Conservation (phyloP, 2,329 filamentous ascomycete species). For the Berkeleyomyces rouxiae region DNA sequence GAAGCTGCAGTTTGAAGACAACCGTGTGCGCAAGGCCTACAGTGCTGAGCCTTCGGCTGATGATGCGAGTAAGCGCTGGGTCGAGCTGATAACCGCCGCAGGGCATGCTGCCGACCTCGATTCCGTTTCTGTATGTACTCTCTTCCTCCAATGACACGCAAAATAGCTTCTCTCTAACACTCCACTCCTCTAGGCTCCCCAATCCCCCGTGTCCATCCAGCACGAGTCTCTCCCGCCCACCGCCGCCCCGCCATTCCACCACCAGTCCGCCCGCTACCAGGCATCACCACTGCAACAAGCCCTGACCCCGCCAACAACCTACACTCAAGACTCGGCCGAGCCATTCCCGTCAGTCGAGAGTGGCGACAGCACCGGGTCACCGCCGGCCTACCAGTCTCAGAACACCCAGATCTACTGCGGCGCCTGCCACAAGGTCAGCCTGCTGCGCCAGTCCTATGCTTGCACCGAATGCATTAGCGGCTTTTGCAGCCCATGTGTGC, state of each 20-base stretch:
- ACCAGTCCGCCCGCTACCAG: slow-evolving; percentile 45
- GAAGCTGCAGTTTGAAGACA: slow-evolving; percentile 29
- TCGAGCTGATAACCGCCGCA: slow-evolving; percentile 87
- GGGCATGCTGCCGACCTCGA: slow-evolving; percentile 62
- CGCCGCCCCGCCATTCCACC: slow-evolving; percentile 40
- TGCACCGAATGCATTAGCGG: slow-evolving; percentile 95
- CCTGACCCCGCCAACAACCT: slow-evolving; percentile 61
- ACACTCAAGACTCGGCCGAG: slow-evolving; percentile 48
- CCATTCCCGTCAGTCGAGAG: slow-evolving; percentile 84
- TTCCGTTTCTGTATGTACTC: slow-evolving; percentile 58
- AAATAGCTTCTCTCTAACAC: not conserved
- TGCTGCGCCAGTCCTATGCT: slow-evolving; percentile 71
- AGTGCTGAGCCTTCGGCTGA: slow-evolving; percentile 66
- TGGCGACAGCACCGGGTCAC: slow-evolving; percentile 54
- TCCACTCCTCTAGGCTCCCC: slow-evolving; percentile 35
- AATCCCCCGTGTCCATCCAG: slow-evolving; percentile 47
- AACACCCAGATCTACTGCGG: slow-evolving; percentile 84
- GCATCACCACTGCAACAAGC: slow-evolving; percentile 83
- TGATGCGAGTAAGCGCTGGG: slow-evolving; percentile 81
- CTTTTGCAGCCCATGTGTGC: slow-evolving; percentile 75
- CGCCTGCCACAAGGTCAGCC: slow-evolving; percentile 61
- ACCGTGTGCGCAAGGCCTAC: slow-evolving; percentile 61
- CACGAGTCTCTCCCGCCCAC: slow-evolving; percentile 42
- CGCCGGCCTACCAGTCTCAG: slow-evolving; percentile 55
- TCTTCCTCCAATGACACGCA: not conserved